phyloP scores from a whole-genome alignment of 768 basidiomycete genomes.

The Lyophyllum decastes region DNA sequence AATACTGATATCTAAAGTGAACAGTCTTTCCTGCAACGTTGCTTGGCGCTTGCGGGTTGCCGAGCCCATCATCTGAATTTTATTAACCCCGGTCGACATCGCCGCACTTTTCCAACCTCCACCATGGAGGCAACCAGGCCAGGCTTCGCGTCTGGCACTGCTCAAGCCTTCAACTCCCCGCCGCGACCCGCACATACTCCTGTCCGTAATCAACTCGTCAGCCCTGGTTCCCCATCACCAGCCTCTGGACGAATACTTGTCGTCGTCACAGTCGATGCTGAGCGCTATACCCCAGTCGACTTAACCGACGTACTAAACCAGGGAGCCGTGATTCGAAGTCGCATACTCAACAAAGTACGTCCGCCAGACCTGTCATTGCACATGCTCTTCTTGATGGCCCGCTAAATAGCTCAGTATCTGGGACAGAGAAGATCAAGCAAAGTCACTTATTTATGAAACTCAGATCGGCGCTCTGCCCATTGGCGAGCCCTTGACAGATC shows the following conservation, averaged over 20 bases:
- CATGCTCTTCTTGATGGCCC: neutral
- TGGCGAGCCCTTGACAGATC: constrained; percentile 16
- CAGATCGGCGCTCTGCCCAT: constrained; percentile 21
- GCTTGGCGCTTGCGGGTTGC: neutral
- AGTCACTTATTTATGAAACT: constrained; percentile 20
- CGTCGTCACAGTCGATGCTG: constrained; percentile 19
- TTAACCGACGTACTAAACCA: constrained; percentile 19
- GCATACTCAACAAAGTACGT: constrained; percentile 19
- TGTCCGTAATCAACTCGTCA: constrained; percentile 1
- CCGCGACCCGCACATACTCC: neutral
- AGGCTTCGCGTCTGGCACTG: neutral
- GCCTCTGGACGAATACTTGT: constrained; percentile 13
- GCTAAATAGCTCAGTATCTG: constrained; percentile 17
- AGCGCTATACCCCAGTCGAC: constrained; percentile 22
- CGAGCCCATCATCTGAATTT: neutral
- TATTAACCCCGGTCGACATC: neutral
- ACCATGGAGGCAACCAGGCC: constrained; percentile 4
- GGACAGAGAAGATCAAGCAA: constrained; percentile 13
- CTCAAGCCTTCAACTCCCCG: neutral
- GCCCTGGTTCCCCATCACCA: constrained; percentile 7
- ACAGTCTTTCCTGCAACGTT: neutral
- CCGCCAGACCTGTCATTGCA: neutral
- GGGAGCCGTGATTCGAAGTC: constrained; percentile 18
- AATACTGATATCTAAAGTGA: no score
- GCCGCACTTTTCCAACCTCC: neutral